A percentile compares a stretch with the other conserved stretches of the same genome.
Evolutionary conservation across 192 early-diverging fungal genomes (phyloP).

Genomic region (Coemansia sp.): DNA sequence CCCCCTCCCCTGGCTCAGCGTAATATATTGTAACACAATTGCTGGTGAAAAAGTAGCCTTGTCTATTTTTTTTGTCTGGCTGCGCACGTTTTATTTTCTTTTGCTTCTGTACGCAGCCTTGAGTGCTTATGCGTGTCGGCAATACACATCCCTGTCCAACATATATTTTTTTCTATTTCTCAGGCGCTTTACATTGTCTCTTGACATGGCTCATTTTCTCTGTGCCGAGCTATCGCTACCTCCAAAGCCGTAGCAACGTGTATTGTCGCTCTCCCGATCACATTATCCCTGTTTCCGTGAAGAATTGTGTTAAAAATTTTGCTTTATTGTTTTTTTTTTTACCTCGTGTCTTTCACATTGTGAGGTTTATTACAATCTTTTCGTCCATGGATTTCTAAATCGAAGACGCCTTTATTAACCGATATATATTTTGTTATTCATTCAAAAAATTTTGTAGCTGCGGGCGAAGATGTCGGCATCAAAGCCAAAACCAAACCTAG

Average conservation of each 20-base stretch:
- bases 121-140: neutral
- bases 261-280: constrained; percentile 12
- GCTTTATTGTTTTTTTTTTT: neutral
- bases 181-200: neutral
- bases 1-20: neutral
- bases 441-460: neutral
- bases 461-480: neutral
- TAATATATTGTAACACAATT: neutral
- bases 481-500: neutral
- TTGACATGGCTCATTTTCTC: neutral
- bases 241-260: constrained; percentile 1
- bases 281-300: constrained; percentile 3
- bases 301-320: neutral
- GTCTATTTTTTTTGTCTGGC: neutral
- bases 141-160: neutral
- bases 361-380: neutral
- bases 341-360: neutral
- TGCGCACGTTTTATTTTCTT: neutral
- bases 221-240: neutral
- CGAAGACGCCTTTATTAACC: constrained; percentile 6
- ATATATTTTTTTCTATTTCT: neutral
- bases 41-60: neutral
- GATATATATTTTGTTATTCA: neutral
- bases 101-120: constrained; percentile 1
- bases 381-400: neutral